phyloP scores from a whole-genome alignment of 1,139 yeast genomes.

The Ogataea hybrid region DNA sequence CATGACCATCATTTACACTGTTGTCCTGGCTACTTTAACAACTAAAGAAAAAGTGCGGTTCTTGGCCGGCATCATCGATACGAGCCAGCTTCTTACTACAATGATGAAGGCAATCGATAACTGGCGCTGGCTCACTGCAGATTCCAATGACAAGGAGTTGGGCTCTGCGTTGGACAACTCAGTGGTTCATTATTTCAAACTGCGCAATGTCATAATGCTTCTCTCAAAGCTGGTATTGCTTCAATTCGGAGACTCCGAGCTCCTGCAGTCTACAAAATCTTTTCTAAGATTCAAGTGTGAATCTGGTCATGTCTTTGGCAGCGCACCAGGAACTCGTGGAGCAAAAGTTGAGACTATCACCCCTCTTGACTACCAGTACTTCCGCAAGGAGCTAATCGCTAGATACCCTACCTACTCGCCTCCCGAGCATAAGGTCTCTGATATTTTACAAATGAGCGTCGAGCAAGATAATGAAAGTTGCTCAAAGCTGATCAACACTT shows the following conservation, averaged over 20 bases:
- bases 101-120: conserved; percentile 55
- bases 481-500: conserved; percentile 48
- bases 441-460: conserved; percentile 44
- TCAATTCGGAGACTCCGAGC: conserved; percentile 60
- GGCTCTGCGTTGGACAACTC: conserved; percentile 11
- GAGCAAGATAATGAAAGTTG: conserved; percentile 20
- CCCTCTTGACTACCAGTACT: conserved; percentile 77
- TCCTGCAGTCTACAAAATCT: conserved; percentile 46
- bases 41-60: conserved; percentile 16
- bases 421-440: conserved; percentile 44
- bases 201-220: conserved; percentile 55
- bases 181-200: conserved; percentile 26
- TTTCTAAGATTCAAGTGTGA: conserved; percentile 39
- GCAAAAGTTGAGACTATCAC: conserved; percentile 35
- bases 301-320: conserved; percentile 7
- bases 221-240: conserved; percentile 59
- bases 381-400: conserved; percentile 68
- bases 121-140: conserved; percentile 58
- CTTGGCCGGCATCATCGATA: conserved; percentile 13
- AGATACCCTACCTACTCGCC: conserved; percentile 72
- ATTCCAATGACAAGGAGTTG: conserved; percentile 29
- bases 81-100: conserved; percentile 34
- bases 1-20: conserved; percentile 42
- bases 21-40: conserved; percentile 17
- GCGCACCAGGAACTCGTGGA: conserved; percentile 38